Evolutionary conservation across 768 basidiomycete genomes (phyloP), one percentile per base, ranked within the genome.

Genomic region (Pisolithus microcarpus): DNA sequence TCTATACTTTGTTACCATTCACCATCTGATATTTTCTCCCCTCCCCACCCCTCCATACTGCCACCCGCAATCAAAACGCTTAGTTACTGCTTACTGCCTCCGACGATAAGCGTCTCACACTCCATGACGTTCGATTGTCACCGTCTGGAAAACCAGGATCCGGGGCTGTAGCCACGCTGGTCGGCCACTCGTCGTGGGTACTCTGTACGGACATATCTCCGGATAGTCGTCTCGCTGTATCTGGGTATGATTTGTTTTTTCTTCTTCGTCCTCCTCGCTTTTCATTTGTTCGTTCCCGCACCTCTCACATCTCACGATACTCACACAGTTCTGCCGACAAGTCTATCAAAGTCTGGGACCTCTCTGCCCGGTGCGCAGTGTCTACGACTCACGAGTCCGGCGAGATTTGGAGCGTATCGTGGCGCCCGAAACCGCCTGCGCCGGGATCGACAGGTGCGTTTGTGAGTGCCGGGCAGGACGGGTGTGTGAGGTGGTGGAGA

Each of bases 161-260:
- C 18, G 85, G 87, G 38, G 84, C 85, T 1, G 90, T 94, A 18
- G 90, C 93, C 13, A 83, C 90, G 9, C 73, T 97, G 56, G 79
- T 81, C 5, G 93, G 93, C 0, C 93, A 97, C 65, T 78, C 88
- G 0, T 93, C 91, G 9, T 95, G 94, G 92, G 89, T 91, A 2
- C 75, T 97, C 36, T 85, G 82, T 59, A 74, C 82, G 7, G 87
- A 90, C 59, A 80, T 93, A 38, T 87, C 89, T 26, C 87, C 84
- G 9, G 91, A 94, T 63, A 82, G 82, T 7, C 78, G 82, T 46
- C 76, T 91, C 18, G 86, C 82, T 13, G 75, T 89, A 16, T 91
- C 88, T 50, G 91, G 91, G 88, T 91, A 64, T 52, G 76, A 68
- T 8, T 37, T n/a, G n/a, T 31, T 39, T 51, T n/a, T 57, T 19